A percentile compares a stretch with the other conserved stretches of the same genome.
phyloP scores from a whole-genome alignment of 495 filamentous ascomycete genomes.

The Penicillium canescens region DNA sequence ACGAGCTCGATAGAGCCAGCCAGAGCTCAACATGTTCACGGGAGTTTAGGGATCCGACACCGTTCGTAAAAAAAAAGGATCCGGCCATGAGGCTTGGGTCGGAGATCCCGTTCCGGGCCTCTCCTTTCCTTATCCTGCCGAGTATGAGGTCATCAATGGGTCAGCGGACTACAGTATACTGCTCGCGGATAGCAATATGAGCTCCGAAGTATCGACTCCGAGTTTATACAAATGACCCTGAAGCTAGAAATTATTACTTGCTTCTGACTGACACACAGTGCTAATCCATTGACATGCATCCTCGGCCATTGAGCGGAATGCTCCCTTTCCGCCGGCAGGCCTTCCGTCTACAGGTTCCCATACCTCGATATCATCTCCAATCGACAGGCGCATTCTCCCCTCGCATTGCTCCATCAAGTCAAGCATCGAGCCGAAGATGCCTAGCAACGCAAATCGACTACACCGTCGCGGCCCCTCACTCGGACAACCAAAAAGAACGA shows the following conservation, averaged over 20 bases:
- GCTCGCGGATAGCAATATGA: no score
- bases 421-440: background rate
- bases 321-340: conserved; percentile 1
- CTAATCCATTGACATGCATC: conserved; percentile 11
- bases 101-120: conserved; percentile 18
- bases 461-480: conserved; percentile 11
- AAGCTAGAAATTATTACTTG: background rate
- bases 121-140: conserved; percentile 11
- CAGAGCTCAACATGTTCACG: conserved; percentile 9
- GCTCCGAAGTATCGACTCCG: background rate
- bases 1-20: conserved; percentile 5
- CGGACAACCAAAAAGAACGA: conserved; percentile 45
- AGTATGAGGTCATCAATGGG: conserved; percentile 29
- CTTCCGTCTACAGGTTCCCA: background rate
- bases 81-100: conserved; percentile 4
- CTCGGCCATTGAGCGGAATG: conserved; percentile 14
- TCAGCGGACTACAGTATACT: conserved; percentile 11
- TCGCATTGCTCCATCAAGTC: background rate
- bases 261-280: background rate
- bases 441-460: conserved; percentile 18
- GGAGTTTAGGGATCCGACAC: conserved; percentile 9
- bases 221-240: background rate
- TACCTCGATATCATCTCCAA: background rate
- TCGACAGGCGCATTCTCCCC: background rate
- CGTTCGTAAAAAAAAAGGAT: conserved; percentile 15